Conservation (phyloP, 2,329 filamentous ascomycete genomes). For the Fusarium secorum region DNA sequence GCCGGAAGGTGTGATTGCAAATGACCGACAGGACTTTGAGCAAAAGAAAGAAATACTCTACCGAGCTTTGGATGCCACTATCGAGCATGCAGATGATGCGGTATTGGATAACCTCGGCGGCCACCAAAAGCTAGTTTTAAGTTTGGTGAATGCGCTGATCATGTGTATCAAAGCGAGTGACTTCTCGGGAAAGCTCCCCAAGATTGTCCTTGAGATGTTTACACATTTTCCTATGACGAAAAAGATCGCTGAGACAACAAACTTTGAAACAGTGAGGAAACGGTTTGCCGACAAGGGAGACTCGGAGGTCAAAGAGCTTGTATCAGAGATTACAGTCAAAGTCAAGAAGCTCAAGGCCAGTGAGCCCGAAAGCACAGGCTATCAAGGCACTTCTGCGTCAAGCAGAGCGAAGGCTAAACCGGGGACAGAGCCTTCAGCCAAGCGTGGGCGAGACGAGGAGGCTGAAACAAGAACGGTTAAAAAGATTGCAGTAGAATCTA, state of each 20-base stretch:
- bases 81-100: slow-evolving; percentile 61
- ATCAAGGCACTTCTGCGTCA: slow-evolving; percentile 51
- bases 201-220: slow-evolving; percentile 66
- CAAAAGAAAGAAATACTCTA: slow-evolving; percentile 59
- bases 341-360: slow-evolving; percentile 52
- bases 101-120: slow-evolving; percentile 66
- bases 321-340: slow-evolving; percentile 64
- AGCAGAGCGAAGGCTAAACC: slow-evolving; percentile 50
- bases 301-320: slow-evolving; percentile 67
- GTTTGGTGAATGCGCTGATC: slow-evolving; percentile 62
- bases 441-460: slow-evolving; percentile 53
- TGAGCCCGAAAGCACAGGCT: slow-evolving; percentile 50
- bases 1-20: slow-evolving; percentile 47
- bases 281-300: slow-evolving; percentile 72
- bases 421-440: slow-evolving; percentile 43
- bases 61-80: slow-evolving; percentile 61
- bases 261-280: slow-evolving; percentile 70
- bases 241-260: slow-evolving; percentile 68
- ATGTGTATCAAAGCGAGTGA: slow-evolving; percentile 62
- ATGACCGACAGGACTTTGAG: slow-evolving; percentile 52
- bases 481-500: slow-evolving; percentile 53
- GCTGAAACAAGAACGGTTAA: slow-evolving; percentile 51
- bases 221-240: slow-evolving; percentile 68
- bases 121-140: slow-evolving; percentile 64
- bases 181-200: slow-evolving; percentile 62